Evolutionary conservation across 1,139 yeast genomes (phyloP).

Genomic region (Sugiyamaella japonica): DNA sequence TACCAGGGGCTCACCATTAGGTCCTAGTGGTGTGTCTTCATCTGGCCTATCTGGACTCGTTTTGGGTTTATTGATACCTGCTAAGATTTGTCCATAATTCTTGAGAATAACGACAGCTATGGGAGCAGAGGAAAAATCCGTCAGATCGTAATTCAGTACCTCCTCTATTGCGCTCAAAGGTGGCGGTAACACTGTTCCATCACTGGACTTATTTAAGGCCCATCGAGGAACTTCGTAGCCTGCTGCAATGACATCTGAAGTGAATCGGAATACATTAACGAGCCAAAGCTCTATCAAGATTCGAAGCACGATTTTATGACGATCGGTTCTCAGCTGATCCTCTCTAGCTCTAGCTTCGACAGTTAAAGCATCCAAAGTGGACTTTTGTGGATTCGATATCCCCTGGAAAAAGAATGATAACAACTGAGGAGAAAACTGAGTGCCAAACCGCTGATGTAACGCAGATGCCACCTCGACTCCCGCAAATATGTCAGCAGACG

Average conservation of each 20-base stretch:
- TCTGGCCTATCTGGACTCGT: constrained; percentile 23
- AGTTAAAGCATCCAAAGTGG: constrained; percentile 37
- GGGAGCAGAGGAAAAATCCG: constrained; percentile 44
- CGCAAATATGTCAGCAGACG: constrained; percentile 60
- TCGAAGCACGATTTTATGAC: constrained; percentile 54
- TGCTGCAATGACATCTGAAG: constrained; percentile 26
- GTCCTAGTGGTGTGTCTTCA: neutral
- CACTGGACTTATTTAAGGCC: constrained; percentile 38
- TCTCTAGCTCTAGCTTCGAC: constrained; percentile 46
- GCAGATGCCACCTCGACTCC: constrained; percentile 69
- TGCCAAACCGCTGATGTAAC: constrained; percentile 71
- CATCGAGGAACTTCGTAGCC: constrained; percentile 45
- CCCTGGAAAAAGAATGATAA: constrained; percentile 51
- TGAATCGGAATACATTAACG: constrained; percentile 47
- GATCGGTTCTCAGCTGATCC: constrained; percentile 45
- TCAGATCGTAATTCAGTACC: constrained; percentile 48
- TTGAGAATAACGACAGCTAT: constrained; percentile 55
- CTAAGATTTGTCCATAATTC: constrained; percentile 43
- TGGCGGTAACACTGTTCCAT: constrained; percentile 41
- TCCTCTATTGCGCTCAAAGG: constrained; percentile 55
- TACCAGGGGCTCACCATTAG: constrained; percentile 19
- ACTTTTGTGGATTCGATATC: constrained; percentile 45
- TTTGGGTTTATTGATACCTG: constrained; percentile 23
- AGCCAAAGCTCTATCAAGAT: constrained; percentile 62
- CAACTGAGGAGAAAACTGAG: constrained; percentile 54